A percentile compares a stretch with the other conserved stretches of the same genome.
phyloP scores from a whole-genome alignment of 441 rosid genomes.

The Capsella rubella region DNA sequence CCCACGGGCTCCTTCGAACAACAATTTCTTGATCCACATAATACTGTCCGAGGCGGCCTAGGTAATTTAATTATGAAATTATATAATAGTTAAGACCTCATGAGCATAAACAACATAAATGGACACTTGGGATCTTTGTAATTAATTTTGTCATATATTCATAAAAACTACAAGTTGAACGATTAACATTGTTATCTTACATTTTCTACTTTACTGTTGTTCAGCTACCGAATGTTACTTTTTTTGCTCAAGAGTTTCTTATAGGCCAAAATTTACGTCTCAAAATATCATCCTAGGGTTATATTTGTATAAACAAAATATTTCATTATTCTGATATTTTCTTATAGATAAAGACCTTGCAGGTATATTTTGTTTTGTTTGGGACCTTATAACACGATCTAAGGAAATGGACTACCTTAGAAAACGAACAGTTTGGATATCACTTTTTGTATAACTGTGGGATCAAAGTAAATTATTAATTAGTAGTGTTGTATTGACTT shows the following conservation, averaged over 20 bases:
- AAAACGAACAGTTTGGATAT: neutral
- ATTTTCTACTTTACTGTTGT: too few relatives aligned
- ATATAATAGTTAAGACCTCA: neutral
- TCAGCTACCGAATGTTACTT: neutral
- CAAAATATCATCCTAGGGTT: too few relatives aligned
- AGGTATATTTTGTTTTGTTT: neutral
- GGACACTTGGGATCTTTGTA: neutral
- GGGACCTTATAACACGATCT: neutral
- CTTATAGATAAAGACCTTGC: neutral
- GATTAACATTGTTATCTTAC: too few relatives aligned
- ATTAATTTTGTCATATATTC: neutral
- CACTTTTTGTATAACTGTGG: neutral
- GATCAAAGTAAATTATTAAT: neutral
- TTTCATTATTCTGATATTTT: neutral
- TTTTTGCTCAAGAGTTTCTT: neutral
- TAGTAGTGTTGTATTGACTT: neutral
- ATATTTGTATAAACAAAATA: neutral
- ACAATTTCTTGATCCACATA: slow-evolving; percentile 70
- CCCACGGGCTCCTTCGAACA: slow-evolving; percentile 41
- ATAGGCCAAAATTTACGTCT: neutral
- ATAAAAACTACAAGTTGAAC: neutral
- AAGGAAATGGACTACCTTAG: neutral
- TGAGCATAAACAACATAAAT: neutral
- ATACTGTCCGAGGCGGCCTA: slow-evolving; percentile 50
- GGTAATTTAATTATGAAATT: slow-evolving; percentile 11